Conservation (phyloP, 2,329 filamentous ascomycete species). For the Diaporthe ilicicola region DNA sequence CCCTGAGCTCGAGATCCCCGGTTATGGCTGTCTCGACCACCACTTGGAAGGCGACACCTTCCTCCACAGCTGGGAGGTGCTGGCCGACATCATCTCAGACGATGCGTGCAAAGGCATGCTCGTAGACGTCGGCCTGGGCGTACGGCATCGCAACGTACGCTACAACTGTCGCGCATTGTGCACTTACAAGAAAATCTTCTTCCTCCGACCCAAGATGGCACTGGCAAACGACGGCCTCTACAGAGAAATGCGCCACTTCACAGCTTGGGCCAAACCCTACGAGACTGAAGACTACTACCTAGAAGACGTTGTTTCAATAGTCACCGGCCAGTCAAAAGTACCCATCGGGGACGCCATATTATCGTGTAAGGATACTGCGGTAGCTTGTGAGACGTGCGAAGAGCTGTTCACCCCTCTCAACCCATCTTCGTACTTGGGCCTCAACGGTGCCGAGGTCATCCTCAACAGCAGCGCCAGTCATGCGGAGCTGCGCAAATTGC, state of each 20-base stretch:
- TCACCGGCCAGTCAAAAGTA: constrained; percentile 46
- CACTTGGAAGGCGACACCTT: constrained; percentile 39
- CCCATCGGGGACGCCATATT: constrained; percentile 52
- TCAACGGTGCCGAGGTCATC: constrained; percentile 39
- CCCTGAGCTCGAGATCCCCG: constrained; percentile 55
- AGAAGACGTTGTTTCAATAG: constrained; percentile 41
- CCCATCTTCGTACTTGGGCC: constrained; percentile 34
- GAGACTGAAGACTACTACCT: constrained; percentile 49
- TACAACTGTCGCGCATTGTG: constrained; percentile 50
- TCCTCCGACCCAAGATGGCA: constrained; percentile 40
- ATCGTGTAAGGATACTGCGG: constrained; percentile 48
- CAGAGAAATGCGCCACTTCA: constrained; percentile 52
- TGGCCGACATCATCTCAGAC: constrained; percentile 36
- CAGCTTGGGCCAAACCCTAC: constrained; percentile 48
- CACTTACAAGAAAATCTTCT: constrained; percentile 40
- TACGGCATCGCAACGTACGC: constrained; percentile 44
- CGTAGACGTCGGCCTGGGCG: constrained; percentile 35
- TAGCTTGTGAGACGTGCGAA: constrained; percentile 52
- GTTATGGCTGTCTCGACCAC: constrained; percentile 46
- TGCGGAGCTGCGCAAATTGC: constrained; percentile 70
- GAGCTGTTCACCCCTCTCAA: constrained; percentile 44
- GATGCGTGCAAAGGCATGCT: constrained; percentile 36
- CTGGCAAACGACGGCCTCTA: constrained; percentile 49
- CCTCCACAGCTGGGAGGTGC: constrained; percentile 37
- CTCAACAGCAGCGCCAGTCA: constrained; percentile 45